Base-by-base conservation (phyloP, 768 basidiomycete species). In the Chalciporus chontae region DNA sequence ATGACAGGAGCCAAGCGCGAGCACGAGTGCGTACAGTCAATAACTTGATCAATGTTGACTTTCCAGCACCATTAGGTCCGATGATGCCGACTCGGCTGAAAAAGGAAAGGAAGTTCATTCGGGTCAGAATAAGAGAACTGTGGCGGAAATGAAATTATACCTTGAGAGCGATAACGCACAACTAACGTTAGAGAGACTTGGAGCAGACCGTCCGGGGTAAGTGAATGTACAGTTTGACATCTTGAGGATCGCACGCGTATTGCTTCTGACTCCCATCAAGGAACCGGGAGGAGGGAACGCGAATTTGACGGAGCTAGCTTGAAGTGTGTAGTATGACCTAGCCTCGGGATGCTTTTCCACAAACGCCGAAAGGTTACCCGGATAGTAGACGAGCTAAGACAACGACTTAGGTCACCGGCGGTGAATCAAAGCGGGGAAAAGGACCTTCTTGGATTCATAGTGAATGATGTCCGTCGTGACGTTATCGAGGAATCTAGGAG, bases 391-490 rank as follows among this genome's bases (percentile, higher is more conserved):
- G 55, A 98, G 84, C 87, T 91, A 57, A 50, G 40, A 48, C 44
- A 26, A 48, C 37, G 23, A 59, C 50, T 60, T 45, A 50, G 34
- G 45, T 57, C 48, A 40, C 45, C 29, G 37, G 53, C 54, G 50
- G 54, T 57, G 54, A 47, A 55, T 40, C 44, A 49, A 52, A 21
- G 32, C 38, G 41, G 47, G 58, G 55, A 15, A 52, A 45, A 9
- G 51, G 50, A 81, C 87, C 78, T 94, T 95, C 76, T 98, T 98
- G 48, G 73, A 72, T 73, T 96, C 94, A 72, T 96, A 98, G 74
- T 96, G 94, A 55, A 97, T 93, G 62, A 97, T 92, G 70, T 97
- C 94, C 56, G 94, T 91, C 51, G 94, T 94, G 47, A 96, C 84
- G 70, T 88, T 85, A 73, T 97, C 94, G 61, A 98, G 76, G 75